phyloP scores from a whole-genome alignment of 164 flowering plant species.

The Berberis thunbergii region DNA sequence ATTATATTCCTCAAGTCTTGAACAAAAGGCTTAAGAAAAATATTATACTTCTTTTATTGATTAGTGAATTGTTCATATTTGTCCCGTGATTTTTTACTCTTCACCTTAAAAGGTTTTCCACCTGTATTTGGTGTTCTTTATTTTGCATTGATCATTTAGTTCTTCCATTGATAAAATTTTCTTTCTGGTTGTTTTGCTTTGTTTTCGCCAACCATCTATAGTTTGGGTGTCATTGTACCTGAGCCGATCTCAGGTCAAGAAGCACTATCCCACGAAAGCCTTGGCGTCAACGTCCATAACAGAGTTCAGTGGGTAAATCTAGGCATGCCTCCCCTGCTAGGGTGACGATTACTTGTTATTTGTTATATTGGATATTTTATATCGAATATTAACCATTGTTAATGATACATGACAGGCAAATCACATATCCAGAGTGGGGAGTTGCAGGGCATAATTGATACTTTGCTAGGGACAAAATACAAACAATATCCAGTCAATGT shows the following conservation, averaged over 20 bases:
- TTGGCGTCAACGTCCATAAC: constrained; percentile 82
- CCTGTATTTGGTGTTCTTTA: too few relatives aligned
- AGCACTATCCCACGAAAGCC: constrained; percentile 88
- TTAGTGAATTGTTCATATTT: too few relatives aligned
- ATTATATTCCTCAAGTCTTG: too few relatives aligned
- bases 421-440: constrained; percentile 84
- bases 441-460: constrained; percentile 86
- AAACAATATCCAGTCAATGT: constrained; percentile 72
- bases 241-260: constrained; percentile 94
- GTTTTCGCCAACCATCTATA: constrained; percentile 28
- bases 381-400: background rate
- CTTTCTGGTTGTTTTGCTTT: too few relatives aligned
- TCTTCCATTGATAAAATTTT: too few relatives aligned
- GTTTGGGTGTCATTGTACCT: constrained; percentile 95
- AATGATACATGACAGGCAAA: constrained; percentile 51
- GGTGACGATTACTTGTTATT: background rate
- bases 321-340: background rate
- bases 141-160: too few relatives aligned
- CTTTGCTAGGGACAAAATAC: constrained; percentile 41
- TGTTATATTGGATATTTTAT: too few relatives aligned
- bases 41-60: too few relatives aligned
- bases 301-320: constrained; percentile 95
- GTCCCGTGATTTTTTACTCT: too few relatives aligned
- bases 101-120: too few relatives aligned
- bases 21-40: too few relatives aligned